These are phyloP conservation scores for Pisolithus orientalis DNA, from an alignment of 768 basidiomycete genomes.

Conservation along the genomic window DNA sequence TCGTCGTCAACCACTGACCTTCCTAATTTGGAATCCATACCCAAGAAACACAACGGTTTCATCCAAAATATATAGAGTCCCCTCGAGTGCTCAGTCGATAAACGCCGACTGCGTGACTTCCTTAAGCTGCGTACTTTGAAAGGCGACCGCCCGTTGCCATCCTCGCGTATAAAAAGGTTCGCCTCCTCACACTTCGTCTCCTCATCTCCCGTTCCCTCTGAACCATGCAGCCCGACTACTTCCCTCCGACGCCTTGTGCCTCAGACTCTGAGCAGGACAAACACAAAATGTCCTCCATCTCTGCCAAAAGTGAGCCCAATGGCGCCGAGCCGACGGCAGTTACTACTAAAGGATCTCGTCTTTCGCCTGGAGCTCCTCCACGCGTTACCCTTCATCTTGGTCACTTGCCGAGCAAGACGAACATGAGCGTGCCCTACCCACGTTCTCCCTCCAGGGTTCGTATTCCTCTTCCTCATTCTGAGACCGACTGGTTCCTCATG, in stretches of 20 bases:
- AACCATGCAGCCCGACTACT: conserved; percentile 20
- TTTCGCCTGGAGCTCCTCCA: conserved; percentile 35
- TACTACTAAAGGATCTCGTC: conserved; percentile 8
- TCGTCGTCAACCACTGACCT: conserved; percentile 16
- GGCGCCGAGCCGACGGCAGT: neutral
- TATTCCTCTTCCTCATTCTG: conserved; percentile 7
- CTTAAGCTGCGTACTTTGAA: neutral
- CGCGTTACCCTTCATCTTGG: conserved; percentile 68
- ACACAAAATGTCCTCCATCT: neutral
- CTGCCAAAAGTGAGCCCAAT: conserved; percentile 5
- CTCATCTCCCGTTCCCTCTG: conserved; percentile 1
- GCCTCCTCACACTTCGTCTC: conserved; percentile 3
- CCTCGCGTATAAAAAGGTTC: conserved; percentile 8
- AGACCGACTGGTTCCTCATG: neutral
- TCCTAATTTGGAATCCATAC: conserved; percentile 20
- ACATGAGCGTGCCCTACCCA: conserved; percentile 68
- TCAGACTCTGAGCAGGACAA: conserved; percentile 13
- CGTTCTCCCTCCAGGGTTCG: conserved; percentile 64
- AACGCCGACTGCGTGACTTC: neutral
- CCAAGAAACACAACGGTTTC: conserved; percentile 7
- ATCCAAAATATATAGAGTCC: conserved; percentile 19
- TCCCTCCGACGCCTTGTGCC: conserved; percentile 28
- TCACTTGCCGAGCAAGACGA: conserved; percentile 66
- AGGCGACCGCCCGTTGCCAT: neutral
- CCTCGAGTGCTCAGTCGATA: neutral